A percentile compares a stretch with the other conserved stretches of the same genome.
Evolutionary conservation across 2,329 filamentous ascomycete genomes (phyloP).

Genomic region (Chrysosphaeria jannelii): DNA sequence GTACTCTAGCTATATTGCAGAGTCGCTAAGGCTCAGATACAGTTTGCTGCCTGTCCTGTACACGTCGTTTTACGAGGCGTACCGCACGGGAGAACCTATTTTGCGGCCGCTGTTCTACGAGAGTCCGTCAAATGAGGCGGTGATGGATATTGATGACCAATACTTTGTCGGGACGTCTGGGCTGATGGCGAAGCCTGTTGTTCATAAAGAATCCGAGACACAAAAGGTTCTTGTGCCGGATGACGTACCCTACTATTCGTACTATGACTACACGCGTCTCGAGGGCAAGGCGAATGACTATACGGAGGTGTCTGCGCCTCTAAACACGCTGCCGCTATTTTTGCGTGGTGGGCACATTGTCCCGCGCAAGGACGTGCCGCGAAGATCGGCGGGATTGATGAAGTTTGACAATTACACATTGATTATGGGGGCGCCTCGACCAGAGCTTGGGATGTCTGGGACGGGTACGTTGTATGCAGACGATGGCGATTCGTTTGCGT

Average conservation of each 20-base stretch:
- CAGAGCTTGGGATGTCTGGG: slow-evolving; percentile 26
- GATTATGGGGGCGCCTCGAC: slow-evolving; percentile 37
- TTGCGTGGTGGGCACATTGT: slow-evolving; percentile 88
- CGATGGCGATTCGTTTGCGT: slow-evolving; percentile 80
- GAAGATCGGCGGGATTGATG: slow-evolving; percentile 70
- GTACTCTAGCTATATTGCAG: slow-evolving; percentile 59
- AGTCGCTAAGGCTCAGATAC: slow-evolving; percentile 70
- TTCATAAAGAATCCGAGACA: slow-evolving; percentile 40
- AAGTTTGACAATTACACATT: slow-evolving; percentile 85
- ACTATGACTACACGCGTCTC: slow-evolving; percentile 62
- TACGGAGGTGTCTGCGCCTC: slow-evolving; percentile 40
- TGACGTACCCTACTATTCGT: slow-evolving; percentile 75
- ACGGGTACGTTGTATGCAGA: slow-evolving; percentile 69
- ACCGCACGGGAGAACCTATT: slow-evolving; percentile 57
- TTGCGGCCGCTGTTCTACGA: slow-evolving; percentile 81
- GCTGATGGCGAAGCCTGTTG: slow-evolving; percentile 74
- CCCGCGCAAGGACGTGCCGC: slow-evolving; percentile 61
- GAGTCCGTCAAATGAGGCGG: slow-evolving; percentile 57
- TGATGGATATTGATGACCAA: slow-evolving; percentile 79
- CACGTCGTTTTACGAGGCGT: slow-evolving; percentile 79
- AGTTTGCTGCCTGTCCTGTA: slow-evolving; percentile 82
- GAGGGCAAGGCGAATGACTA: slow-evolving; percentile 36
- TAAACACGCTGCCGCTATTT: slow-evolving; percentile 66
- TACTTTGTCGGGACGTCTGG: slow-evolving; percentile 74
- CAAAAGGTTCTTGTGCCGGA: slow-evolving; percentile 72